Evolutionary conservation across 768 basidiomycete genomes (phyloP).

Genomic region (Heimioporus sp.): DNA sequence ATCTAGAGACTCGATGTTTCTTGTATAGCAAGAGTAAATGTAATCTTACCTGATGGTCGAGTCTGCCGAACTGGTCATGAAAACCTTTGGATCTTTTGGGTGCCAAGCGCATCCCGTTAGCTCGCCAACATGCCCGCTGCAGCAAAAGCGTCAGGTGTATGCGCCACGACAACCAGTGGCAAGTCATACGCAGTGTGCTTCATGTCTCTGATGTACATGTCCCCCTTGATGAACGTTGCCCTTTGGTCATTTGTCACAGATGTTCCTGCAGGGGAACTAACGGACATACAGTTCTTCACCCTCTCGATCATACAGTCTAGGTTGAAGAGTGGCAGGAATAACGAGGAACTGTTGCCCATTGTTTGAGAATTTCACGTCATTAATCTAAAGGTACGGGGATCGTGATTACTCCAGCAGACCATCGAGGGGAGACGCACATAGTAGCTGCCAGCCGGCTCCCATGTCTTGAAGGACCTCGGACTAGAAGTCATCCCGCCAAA

Average conservation of each 20-base stretch:
- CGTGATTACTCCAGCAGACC: neutral
- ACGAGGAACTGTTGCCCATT: conserved; percentile 85
- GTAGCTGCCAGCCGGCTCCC: conserved; percentile 93
- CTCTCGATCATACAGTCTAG: conserved; percentile 88
- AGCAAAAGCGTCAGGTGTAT: conserved; percentile 2
- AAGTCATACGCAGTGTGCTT: conserved; percentile 88
- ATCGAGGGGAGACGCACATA: conserved; percentile 50
- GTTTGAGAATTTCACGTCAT: conserved; percentile 87
- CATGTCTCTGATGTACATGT: conserved; percentile 98
- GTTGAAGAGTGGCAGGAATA: conserved; percentile 83
- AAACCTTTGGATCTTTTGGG: conserved; percentile 77
- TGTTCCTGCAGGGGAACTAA: conserved; percentile 19
- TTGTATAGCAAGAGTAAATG: neutral
- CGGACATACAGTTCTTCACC: conserved; percentile 85
- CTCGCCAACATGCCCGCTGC: conserved; percentile 92
- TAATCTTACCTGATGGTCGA: conserved; percentile 80
- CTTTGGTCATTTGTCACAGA: conserved; percentile 56
- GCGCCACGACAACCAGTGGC: conserved; percentile 4
- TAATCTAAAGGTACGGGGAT: conserved; percentile 52
- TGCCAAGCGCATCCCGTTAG: conserved; percentile 91
- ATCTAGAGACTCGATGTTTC: conserved; percentile 42
- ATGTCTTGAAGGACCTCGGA: conserved; percentile 93
- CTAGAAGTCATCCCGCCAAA: conserved; percentile 95
- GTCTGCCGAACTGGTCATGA: conserved; percentile 94
- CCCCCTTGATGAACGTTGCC: conserved; percentile 86